Base-by-base conservation (phyloP, 192 early-diverging fungal genomes). In the Spizellomyces sp. region DNA sequence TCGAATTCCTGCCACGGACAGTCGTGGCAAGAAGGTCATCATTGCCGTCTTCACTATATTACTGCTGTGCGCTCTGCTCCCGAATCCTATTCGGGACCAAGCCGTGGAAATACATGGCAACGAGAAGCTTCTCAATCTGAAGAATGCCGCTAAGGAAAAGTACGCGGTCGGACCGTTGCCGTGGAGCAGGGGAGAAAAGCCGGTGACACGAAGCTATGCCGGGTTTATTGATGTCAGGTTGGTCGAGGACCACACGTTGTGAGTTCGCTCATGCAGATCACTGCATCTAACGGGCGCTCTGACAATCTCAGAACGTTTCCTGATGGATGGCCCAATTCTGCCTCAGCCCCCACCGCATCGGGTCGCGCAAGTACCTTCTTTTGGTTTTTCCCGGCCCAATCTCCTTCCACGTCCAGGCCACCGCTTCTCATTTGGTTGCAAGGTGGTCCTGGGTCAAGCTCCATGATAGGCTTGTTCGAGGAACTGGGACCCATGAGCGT, bases 381-480 rank as follows among this genome's bases (percentile, higher is more conserved):
- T 76, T 92, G 91, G 91, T 94, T 83, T 70, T 92, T 94, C 64
- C 93, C 93, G 0, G 87, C 89, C 9, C 82, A 88, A 64, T 77
- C 84, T 21, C 87, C 89, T 17, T 71, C 78, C 48, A 72, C 80
- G 8, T 78, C 77, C 50, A 71, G 84, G 45, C 87, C 92, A 48
- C 91, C 93, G 6, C 80, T 94, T 56, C 59, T 91, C 22, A 69
- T 94, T 14, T 90, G 92, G 92, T 76, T 94, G 12, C 91, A 94
- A 77, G 93, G 93, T 62, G 93, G 93, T 5, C 93, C 93, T 15
- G 93, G 92, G 12, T 89, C 86, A 19, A 84, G 83, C 72, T 90
- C 88, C 45, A 91, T 93, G 90, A 92, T 94, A 63, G 93, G 93
- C 4, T 71, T 85, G 46, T 88, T 86, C 58, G 82, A 88, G 14